These are phyloP conservation scores for Solanum rostratum DNA, from an alignment of 257 asterid genomes.

Conservation along the genomic window DNA sequence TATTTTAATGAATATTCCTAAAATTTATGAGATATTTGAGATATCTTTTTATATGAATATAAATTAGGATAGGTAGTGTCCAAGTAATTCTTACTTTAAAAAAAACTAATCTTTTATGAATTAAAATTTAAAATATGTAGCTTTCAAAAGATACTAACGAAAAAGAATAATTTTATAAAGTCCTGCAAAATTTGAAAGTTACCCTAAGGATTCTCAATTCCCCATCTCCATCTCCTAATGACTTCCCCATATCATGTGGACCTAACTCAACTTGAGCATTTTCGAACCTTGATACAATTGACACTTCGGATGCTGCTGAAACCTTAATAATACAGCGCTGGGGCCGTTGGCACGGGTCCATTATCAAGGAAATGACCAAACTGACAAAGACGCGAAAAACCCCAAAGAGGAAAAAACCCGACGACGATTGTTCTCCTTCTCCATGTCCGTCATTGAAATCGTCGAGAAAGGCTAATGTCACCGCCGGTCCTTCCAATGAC, in stretches of 20 bases:
- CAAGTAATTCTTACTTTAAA: too few relatives aligned
- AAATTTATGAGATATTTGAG: too few relatives aligned
- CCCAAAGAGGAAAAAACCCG: slow-evolving; percentile 8
- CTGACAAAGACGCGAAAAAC: slow-evolving; percentile 2
- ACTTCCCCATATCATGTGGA: accelerated
- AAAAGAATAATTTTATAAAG: too few relatives aligned
- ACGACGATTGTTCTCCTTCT: not conserved
- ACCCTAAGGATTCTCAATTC: too few relatives aligned
- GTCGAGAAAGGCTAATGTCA: slow-evolving; percentile 9
- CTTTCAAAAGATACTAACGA: too few relatives aligned
- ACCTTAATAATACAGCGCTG: not conserved
- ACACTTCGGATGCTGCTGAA: not conserved
- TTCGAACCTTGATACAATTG: not conserved
- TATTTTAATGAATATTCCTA: too few relatives aligned
- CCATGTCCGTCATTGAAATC: slow-evolving; percentile 17
- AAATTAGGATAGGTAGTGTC: too few relatives aligned
- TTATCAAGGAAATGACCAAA: not conserved
- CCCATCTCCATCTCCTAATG: too few relatives aligned
- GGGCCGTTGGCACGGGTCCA: not conserved
- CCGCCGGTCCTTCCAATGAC: not conserved
- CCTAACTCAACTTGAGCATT: not conserved
- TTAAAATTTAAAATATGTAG: too few relatives aligned
- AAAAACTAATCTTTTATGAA: too few relatives aligned
- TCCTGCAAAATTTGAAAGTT: too few relatives aligned
- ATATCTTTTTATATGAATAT: too few relatives aligned